Conservation (phyloP, 2,329 filamentous ascomycete species). For the Oidium heveae region DNA sequence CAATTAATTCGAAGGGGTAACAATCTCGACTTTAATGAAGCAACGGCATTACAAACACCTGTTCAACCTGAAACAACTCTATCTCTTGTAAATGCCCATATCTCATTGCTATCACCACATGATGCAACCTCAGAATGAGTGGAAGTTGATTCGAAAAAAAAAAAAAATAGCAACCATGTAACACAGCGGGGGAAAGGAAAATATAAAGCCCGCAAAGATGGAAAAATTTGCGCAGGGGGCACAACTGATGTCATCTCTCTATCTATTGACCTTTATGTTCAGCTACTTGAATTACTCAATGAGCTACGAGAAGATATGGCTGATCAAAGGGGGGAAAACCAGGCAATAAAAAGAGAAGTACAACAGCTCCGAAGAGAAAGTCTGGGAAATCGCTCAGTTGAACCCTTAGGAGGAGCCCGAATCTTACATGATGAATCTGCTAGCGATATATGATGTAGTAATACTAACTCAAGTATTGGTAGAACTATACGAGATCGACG, state of each 20-base stretch:
- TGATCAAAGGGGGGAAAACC: too few relatives aligned
- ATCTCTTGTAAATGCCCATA: background rate
- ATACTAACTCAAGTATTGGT: background rate
- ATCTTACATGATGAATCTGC: background rate
- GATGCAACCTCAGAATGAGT: background rate
- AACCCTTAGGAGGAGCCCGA: background rate
- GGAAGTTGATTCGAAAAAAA: background rate
- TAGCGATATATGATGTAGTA: background rate
- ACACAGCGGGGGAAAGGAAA: too few relatives aligned
- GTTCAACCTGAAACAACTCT: background rate
- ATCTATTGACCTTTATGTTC: too few relatives aligned
- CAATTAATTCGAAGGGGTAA: background rate
- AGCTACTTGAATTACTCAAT: too few relatives aligned
- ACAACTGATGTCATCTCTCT: too few relatives aligned
- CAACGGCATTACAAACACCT: background rate
- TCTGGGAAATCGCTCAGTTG: background rate
- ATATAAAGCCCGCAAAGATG: too few relatives aligned
- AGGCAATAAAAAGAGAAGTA: too few relatives aligned
- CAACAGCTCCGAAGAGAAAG: too few relatives aligned
- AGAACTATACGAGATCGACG: background rate
- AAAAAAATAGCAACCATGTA: background rate
- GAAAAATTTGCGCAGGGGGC: too few relatives aligned
- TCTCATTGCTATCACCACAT: too few relatives aligned
- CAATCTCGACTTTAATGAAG: background rate
- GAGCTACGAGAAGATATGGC: too few relatives aligned